phyloP scores from a whole-genome alignment of 495 filamentous ascomycete genomes.

The Haplographium delicatum region DNA sequence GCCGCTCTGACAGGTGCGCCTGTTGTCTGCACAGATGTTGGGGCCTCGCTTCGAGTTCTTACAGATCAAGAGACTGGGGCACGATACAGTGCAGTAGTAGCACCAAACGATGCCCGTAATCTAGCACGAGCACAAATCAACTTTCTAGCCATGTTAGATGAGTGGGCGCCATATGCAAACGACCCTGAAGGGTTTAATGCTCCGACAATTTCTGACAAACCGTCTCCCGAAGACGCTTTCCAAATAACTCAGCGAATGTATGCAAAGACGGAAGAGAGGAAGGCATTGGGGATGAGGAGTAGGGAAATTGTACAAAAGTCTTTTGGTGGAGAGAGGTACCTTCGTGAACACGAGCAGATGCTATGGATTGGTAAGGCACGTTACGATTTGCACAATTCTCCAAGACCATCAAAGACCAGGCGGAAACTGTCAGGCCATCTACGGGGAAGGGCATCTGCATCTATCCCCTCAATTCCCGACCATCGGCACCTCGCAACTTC shows the following conservation, averaged over 20 bases:
- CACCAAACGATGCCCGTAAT: conserved; percentile 55
- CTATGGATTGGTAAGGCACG: conserved; percentile 61
- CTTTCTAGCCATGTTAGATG: conserved; percentile 53
- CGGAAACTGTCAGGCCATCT: background rate
- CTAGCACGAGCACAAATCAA: conserved; percentile 59
- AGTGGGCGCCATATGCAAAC: conserved; percentile 52
- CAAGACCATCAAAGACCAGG: background rate
- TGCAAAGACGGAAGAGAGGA: conserved; percentile 51
- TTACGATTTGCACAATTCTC: conserved; percentile 19
- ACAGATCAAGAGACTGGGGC: conserved; percentile 54
- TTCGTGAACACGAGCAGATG: conserved; percentile 67
- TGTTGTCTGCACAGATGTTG: conserved; percentile 61
- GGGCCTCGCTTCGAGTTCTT: conserved; percentile 57
- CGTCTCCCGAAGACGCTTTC: conserved; percentile 47
- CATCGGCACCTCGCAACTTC: too few relatives aligned
- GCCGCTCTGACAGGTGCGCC: conserved; percentile 59
- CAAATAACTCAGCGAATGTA: conserved; percentile 56
- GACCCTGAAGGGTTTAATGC: conserved; percentile 33
- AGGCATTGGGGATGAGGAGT: conserved; percentile 55
- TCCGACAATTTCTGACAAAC: conserved; percentile 43
- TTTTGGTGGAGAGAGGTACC: conserved; percentile 57
- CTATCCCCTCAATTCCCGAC: too few relatives aligned
- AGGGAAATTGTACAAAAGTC: conserved; percentile 55
- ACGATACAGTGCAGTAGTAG: conserved; percentile 56
- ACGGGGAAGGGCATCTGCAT: too few relatives aligned